Evolutionary conservation across 106 monocot species (phyloP), one percentile per base, ranked within the genome.

Genomic region (Cymbidium sinense): DNA sequence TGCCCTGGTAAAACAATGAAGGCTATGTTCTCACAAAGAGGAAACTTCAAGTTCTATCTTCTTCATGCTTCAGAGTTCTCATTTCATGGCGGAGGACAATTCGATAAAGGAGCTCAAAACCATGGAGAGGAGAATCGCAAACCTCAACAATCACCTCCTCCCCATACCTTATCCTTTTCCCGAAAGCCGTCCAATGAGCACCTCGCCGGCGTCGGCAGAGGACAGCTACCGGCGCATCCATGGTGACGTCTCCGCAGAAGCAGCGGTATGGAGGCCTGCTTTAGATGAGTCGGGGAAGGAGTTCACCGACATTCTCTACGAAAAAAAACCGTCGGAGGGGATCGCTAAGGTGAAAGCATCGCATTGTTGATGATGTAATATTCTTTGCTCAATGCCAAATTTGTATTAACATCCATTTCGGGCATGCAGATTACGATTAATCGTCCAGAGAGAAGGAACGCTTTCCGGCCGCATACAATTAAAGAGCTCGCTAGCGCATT

Each of bases 401-500:
- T n/a, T 21, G 19, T 34, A 39, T 36, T 37, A 1, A 29, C 37
- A 7, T 15, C 17, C 6, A 47, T 47, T 47, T 35, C 75, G 3
- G 23, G 29, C 80, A 0, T 83, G 62, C 79, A 96, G 93, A 89
- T 96, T 29, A 93, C 93, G 28, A 96, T 96, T 77, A 96, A 96
- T 78, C 87, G 91, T 9, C 96, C 93, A 21, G 93, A 96, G 36
- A 91, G 87, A 77, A 93, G 96, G 82, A 96, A 96, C 80, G 89
- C 91, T 10, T 96, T 96, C 76, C 80, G 96, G 27, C 91, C 96
- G 27, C 86, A 86, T 29, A 96, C 96, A 5, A 79, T 96, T 39
- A 96, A 96, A 79, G 91, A 96, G 67, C 96, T 96, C 30, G 89
- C 89, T 28, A 87, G 86, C 12, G 96, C 91, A 36, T 93, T 96